phyloP scores from a whole-genome alignment of 2,329 filamentous ascomycete species.

The Alternaria longipes region DNA sequence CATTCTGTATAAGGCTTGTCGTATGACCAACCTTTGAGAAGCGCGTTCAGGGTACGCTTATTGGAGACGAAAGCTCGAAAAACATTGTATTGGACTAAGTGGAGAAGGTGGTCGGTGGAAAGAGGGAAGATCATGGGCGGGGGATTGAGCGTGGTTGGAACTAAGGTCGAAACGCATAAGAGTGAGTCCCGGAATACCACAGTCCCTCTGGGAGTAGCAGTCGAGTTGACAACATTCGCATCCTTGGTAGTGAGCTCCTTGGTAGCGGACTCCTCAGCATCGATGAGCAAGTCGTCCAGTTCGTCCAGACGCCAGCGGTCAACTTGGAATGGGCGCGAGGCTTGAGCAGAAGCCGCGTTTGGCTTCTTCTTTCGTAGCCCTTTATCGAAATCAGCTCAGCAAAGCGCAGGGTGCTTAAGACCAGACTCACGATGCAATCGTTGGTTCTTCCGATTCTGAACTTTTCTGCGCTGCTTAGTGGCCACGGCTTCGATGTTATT shows the following conservation, averaged over 20 bases:
- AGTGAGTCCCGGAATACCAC: background rate
- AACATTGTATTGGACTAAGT: constrained; percentile 52
- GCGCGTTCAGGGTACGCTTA: constrained; percentile 34
- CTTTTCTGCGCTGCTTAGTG: constrained; percentile 16
- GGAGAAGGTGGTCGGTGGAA: constrained; percentile 44
- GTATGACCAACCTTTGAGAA: constrained; percentile 14
- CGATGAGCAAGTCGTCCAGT: background rate
- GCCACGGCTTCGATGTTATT: background rate
- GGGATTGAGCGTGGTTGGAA: constrained; percentile 2
- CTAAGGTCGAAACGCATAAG: background rate
- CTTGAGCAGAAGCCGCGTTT: background rate
- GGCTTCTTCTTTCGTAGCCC: constrained; percentile 1
- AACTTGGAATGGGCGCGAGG: constrained; percentile 4
- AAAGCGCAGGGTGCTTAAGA: background rate
- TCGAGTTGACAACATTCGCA: background rate
- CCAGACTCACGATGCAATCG: constrained; percentile 11
- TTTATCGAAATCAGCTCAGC: background rate
- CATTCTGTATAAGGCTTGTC: background rate
- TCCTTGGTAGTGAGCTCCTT: background rate
- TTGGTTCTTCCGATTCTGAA: constrained; percentile 18
- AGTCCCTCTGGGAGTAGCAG: too few species aligned
- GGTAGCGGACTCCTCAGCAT: background rate
- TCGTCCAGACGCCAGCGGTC: constrained; percentile 8
- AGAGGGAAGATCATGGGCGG: constrained; percentile 10
- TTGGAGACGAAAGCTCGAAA: constrained; percentile 50